phyloP scores from a whole-genome alignment of 2,329 filamentous ascomycete genomes.

The Teratosphaeria nubilosa region DNA sequence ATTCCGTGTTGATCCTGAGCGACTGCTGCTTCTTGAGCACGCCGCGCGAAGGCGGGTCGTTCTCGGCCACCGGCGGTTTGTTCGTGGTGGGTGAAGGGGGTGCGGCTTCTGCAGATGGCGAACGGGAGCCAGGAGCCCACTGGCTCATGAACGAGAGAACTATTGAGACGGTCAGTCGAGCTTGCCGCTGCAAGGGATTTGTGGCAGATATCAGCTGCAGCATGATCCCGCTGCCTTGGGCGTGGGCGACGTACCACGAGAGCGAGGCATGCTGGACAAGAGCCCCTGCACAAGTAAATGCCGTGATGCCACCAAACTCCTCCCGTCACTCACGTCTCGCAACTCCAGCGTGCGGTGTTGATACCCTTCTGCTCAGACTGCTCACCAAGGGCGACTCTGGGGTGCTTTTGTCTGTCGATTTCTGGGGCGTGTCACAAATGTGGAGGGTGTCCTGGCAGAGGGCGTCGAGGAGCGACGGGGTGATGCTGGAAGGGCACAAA shows the following conservation, averaged over 20 bases:
- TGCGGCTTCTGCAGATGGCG: conserved; percentile 20
- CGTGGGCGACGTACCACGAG: conserved; percentile 20
- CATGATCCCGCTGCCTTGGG: neutral
- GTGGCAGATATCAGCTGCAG: neutral
- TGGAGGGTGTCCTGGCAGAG: neutral
- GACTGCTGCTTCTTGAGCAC: conserved; percentile 6
- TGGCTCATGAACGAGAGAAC: conserved; percentile 84
- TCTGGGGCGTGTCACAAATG: neutral
- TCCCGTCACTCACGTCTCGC: neutral
- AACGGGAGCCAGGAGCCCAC: conserved; percentile 46
- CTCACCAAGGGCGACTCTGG: neutral
- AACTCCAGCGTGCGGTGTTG: too few species aligned
- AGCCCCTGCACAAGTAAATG: neutral
- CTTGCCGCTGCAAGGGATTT: neutral
- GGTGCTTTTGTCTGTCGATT: neutral
- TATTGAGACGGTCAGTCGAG: conserved; percentile 29
- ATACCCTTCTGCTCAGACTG: neutral
- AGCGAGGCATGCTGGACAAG: conserved; percentile 25
- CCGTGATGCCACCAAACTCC: neutral
- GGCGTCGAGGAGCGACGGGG: neutral
- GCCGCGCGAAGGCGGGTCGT: neutral
- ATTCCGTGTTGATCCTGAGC: conserved; percentile 16
- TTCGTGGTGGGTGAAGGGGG: conserved; percentile 5
- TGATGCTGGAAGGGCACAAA: neutral
- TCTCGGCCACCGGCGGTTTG: conserved; percentile 4